Base-by-base conservation (phyloP, 176 grass and related monocot species). In the Juncus inflexus region DNA sequence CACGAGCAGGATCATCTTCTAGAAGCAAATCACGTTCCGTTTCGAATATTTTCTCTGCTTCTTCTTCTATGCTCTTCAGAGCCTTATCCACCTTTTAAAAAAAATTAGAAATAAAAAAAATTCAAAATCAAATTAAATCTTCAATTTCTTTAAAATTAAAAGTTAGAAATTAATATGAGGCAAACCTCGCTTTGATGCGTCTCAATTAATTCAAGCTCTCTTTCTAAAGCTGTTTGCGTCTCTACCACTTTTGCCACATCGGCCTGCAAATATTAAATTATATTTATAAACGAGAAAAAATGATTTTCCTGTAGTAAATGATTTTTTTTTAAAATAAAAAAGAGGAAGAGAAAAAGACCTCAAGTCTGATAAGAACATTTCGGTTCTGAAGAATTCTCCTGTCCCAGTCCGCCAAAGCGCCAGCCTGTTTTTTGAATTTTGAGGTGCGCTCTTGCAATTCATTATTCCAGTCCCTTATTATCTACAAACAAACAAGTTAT, bases 241-340 rank as follows among this genome's bases (percentile, higher is more conserved):
- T 99, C 95, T 63, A 99, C 95, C 79, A 99, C 95, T 79, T 90
- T 99, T 50, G 95, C 95, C 52, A 99, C 95, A 59, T 99, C 95
- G 84, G 95, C 95, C 95, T 99, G 43, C 37, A 79, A 70, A 72
- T 64, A 66, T 6, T 12, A 49, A 64, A 63, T 40, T 45, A 35
- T 38, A 49, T 36, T 59, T 35, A 14, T 14, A 49, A 74, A 62
- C 7, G 51, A 15, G 38, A 35, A 16, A 51, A 50, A 37, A 38
- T 7, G 41, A 40, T 12, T 13, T 3, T 63, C 9, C 49, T 52
- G 19, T 28, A 28, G 19, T 52, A 52, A n/a, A 56, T 14, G 11
- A 53, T 13, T 12, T 37, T 16, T 42, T 57, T 10, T 41, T 9
- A 15, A 43, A 42, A n/a, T n/a, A n/a, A 58, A 58, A 11, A 2